phyloP scores from a whole-genome alignment of 176 grass and related monocot genomes.

The Pontederia crassipes region DNA sequence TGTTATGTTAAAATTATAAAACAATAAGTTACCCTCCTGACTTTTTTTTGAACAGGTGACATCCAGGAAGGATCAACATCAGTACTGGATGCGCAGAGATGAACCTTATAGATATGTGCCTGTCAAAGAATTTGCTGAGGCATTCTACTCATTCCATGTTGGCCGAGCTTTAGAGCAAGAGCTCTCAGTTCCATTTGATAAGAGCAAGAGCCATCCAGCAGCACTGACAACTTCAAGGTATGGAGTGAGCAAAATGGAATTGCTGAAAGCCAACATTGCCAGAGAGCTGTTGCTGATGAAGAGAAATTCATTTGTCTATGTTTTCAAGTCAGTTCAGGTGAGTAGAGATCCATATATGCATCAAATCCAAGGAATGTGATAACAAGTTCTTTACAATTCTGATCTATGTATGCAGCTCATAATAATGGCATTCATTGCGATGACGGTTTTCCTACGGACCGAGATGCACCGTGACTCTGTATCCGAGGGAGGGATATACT shows the following conservation, averaged over 20 bases:
- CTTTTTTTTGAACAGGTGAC: constrained; percentile 24
- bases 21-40: too few relatives aligned
- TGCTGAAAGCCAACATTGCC: constrained; percentile 68
- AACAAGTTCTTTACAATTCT: not conserved
- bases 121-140: constrained; percentile 42
- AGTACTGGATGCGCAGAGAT: constrained; percentile 49
- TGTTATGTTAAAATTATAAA: too few relatives aligned
- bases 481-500: constrained; percentile 37
- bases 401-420: constrained; percentile 33
- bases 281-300: constrained; percentile 88
- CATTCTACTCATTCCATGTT: constrained; percentile 54
- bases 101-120: constrained; percentile 46
- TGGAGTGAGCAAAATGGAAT: constrained; percentile 45
- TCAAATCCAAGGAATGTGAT: too few relatives aligned
- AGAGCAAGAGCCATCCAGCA: constrained; percentile 57
- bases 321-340: constrained; percentile 73
- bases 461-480: constrained; percentile 43
- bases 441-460: constrained; percentile 81
- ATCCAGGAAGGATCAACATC: constrained; percentile 75
- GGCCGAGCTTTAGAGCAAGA: constrained; percentile 42
- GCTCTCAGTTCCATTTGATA: constrained; percentile 56
- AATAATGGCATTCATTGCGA: constrained; percentile 47
- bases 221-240: constrained; percentile 67
- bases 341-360: not conserved
- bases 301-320: constrained; percentile 90